Evolutionary conservation across 441 rosid species (phyloP).

Genomic region (Corymbia calophylla): DNA sequence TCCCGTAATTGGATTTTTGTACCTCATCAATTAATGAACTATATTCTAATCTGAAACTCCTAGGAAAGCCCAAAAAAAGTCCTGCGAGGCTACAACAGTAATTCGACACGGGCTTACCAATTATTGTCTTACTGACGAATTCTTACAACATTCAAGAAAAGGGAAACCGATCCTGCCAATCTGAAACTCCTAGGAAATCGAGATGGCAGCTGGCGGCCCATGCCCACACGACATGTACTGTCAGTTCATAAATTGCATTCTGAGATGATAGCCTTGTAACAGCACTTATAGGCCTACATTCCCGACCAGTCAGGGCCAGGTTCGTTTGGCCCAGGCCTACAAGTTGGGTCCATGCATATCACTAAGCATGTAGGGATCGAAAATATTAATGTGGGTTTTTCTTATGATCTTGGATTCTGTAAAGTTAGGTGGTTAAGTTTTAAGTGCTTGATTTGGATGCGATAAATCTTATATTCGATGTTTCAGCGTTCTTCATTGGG

Average conservation of each 20-base stretch:
- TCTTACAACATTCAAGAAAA: neutral
- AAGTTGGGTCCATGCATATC: neutral
- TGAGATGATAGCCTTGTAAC: neutral
- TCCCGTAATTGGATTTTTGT: too few relatives aligned
- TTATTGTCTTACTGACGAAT: fast-evolving
- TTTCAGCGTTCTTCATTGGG: fast-evolving
- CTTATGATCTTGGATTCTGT: neutral
- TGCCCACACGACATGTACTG: neutral
- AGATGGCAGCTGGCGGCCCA: neutral
- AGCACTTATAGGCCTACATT: neutral
- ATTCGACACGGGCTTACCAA: too few relatives aligned
- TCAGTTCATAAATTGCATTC: neutral
- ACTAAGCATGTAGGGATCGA: neutral
- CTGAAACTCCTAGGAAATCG: neutral
- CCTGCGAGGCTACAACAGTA: too few relatives aligned
- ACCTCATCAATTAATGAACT: too few relatives aligned
- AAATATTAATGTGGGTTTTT: neutral
- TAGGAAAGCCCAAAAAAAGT: too few relatives aligned
- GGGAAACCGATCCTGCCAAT: neutral
- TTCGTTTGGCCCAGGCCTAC: neutral
- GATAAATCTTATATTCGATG: neutral
- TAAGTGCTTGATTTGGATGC: neutral
- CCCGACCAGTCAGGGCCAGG: neutral
- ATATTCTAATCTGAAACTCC: too few relatives aligned
- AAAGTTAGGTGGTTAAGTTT: neutral